Evolutionary conservation across 108 stramenopile genomes (phyloP), one percentile per base, ranked within the genome.

Genomic region (Pseudonitzschia pungens): DNA sequence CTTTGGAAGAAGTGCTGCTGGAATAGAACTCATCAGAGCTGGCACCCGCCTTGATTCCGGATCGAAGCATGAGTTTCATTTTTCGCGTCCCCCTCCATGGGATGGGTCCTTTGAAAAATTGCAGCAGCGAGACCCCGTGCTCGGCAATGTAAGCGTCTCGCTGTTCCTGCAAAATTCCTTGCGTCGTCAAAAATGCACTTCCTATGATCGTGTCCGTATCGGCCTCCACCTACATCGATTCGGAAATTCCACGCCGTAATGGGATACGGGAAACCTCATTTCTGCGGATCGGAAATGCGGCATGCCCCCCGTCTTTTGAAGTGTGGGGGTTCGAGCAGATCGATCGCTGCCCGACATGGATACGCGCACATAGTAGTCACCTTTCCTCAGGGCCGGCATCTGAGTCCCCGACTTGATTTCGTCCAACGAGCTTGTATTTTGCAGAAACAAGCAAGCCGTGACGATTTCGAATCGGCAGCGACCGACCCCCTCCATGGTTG

Each of bases 351-450:
- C 84, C 18, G 79, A 59, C 79, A 79, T 80, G 48, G 87, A 85
- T 45, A 94, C 69, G n/a, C 94, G 84, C 14, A 84, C 87, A 62
- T 95, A 95, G 68, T 92, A 88, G 58, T 95, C 94, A 21, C 91
- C 91, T 68, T 70, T 63, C 50, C 81, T 81, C 33, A 85, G 77
- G 50, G 74, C 64, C 5, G 41, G 28, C 16, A 52, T n/a, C 56
- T 72, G 59, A 42, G 81, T 74, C 4, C 85, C 62, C 2, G 71
- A 69, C 21, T 42, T 78, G 6, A 79, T 84, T 26, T 89, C 80
- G 45, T 88, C 87, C n/a, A 81, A 74, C 40, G 90, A 66, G 40
- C 77, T 79, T 2, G 81, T 51, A 29, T 75, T 74, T 40, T 68
- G 24, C 11, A 81, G 79, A 53, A 95, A 92, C 14, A 95, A 41